Evolutionary conservation across 139 green algal species (phyloP), one percentile per base, ranked within the genome.

Genomic region (Coelastrella sp.): DNA sequence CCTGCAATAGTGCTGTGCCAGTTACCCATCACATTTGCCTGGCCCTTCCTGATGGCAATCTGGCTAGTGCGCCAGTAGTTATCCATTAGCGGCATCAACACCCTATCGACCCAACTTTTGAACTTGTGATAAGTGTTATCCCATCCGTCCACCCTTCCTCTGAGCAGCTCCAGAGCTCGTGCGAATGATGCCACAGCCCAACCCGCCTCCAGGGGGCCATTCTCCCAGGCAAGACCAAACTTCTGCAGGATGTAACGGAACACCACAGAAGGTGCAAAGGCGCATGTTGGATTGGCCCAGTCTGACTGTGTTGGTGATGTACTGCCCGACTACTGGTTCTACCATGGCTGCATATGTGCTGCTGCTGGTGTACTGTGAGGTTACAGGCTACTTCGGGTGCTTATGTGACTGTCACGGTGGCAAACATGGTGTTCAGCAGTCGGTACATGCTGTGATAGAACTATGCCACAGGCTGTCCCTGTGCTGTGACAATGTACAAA

Each of bases 81-180:
- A 11, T 90, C 75, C 86, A 90, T 90, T 10, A 59, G 13, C 3
- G 85, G 85, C 73, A 74, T 83, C 56, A 89, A 20, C n/a, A 83
- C 7, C 4, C 58, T 16, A 4, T 74, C 13, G 2, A 57, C 20
- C 85, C 85, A 89, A 17, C 20, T 11, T 54, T 80, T 80, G 68
- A 80, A 88, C 54, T 57, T 11, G 0, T 54, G 13, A 5, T 57
- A 57, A 3, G 68, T 68, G 19, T 23, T 54, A 7, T 68, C 65
- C 83, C 81, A 87, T 4, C 57, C 61, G 7, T 14, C 8, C 6
- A 68, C n/a, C 16, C 23, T 13, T 16, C 83, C 83, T 3, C 59
- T 79, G n/a, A 90, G 74, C n/a, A 90, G 73, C 73, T 90, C 85
- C 5, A 90, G 74, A 7, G 73, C 57, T 14, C 56, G 20, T 13